These are phyloP conservation scores for Potentilla sterilis DNA, from an alignment of 306 rosid genomes.

Conservation along the genomic window DNA sequence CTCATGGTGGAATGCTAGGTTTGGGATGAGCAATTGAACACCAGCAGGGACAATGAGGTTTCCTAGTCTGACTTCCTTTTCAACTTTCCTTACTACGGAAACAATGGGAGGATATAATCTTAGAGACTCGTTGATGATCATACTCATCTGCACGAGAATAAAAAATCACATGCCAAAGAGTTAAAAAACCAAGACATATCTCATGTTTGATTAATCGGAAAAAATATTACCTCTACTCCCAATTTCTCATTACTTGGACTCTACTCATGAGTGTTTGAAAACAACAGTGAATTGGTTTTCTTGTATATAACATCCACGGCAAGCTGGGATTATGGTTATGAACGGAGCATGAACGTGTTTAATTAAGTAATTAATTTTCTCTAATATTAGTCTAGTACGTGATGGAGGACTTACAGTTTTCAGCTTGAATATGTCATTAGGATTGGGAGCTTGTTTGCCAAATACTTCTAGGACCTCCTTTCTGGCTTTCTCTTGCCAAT, in stretches of 20 bases:
- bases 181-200: background rate
- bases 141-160: slow-evolving; percentile 20
- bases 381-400: background rate
- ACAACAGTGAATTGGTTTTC: background rate
- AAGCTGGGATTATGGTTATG: background rate
- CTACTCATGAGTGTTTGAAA: background rate
- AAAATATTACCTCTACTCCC: background rate
- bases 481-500: slow-evolving; percentile 32
- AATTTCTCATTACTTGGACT: too few relatives aligned
- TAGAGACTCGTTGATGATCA: slow-evolving; percentile 16
- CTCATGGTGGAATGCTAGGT: slow-evolving; percentile 23
- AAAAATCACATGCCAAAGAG: background rate
- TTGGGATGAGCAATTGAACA: slow-evolving; percentile 6
- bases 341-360: background rate
- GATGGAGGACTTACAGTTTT: slow-evolving; percentile 13
- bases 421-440: slow-evolving; percentile 13
- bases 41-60: slow-evolving; percentile 15
- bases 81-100: slow-evolving; percentile 4
- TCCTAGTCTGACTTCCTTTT: slow-evolving; percentile 13
- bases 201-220: background rate
- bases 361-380: background rate
- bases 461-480: slow-evolving; percentile 22
- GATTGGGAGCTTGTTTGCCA: slow-evolving; percentile 17
- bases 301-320: background rate
- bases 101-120: slow-evolving; percentile 19